Percentiles rank a stretch among this genome's conserved stretches.
Conservation (phyloP, 441 rosid species). For the Euphorbia celastroides region DNA sequence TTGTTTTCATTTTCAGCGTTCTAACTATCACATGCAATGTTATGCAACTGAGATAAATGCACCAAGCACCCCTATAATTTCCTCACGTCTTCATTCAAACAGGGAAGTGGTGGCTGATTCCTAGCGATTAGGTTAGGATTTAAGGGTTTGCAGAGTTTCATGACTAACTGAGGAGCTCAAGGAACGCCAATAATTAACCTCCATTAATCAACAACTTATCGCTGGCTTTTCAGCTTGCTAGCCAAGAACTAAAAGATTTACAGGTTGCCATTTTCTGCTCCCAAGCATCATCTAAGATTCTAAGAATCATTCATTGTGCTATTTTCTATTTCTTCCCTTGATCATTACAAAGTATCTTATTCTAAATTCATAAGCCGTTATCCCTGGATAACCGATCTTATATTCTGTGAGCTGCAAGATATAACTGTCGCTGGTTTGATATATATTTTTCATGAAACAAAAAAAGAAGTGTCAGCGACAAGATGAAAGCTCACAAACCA, state of each 20-base stretch:
- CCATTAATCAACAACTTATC: not conserved
- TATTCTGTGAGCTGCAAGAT: not conserved
- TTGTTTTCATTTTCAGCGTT: not conserved
- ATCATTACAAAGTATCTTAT: not conserved
- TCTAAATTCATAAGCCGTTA: not conserved
- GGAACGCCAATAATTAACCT: not conserved
- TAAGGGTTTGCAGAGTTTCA: not conserved
- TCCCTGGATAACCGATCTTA: constrained; percentile 5
- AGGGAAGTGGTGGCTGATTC: not conserved
- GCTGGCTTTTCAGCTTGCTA: not conserved
- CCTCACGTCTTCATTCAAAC: not conserved
- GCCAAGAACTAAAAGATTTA: not conserved
- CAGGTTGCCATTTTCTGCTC: not conserved
- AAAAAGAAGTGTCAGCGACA: constrained; percentile 2
- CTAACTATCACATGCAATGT: not conserved
- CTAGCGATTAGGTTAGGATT: too few species aligned
- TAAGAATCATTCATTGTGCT: not conserved
- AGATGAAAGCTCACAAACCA: not conserved
- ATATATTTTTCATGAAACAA: not conserved
- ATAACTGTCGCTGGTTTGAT: constrained; percentile 10
- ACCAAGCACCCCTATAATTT: not conserved
- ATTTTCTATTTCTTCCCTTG: not conserved
- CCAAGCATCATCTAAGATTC: not conserved
- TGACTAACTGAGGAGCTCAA: not conserved
- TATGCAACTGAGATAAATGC: not conserved